Conservation (phyloP, 75 land plant species). For the Picea sitchensis region DNA sequence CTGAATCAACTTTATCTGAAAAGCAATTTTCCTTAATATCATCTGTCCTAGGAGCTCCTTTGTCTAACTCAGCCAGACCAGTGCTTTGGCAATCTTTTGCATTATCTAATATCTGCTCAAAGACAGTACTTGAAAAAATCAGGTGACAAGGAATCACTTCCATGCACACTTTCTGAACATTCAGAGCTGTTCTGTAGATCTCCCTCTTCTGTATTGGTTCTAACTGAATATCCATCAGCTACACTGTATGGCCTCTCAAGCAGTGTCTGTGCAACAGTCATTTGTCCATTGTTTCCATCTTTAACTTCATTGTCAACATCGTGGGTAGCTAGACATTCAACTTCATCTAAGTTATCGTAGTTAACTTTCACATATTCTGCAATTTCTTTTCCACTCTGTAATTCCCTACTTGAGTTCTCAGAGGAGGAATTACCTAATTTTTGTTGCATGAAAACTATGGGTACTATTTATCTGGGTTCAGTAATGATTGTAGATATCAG, state of each 20-base stretch:
- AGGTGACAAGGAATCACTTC: slow-evolving; percentile 3
- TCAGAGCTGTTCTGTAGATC: neutral
- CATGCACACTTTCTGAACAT: slow-evolving; percentile 2
- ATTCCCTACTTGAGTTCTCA: neutral
- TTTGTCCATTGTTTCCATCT: neutral
- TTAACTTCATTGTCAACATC: neutral
- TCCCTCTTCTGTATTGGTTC: slow-evolving; percentile 4
- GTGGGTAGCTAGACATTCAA: no score
- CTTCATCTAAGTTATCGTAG: neutral
- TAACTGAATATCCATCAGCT: neutral
- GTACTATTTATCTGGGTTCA: no score
- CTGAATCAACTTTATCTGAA: neutral
- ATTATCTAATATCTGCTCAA: neutral
- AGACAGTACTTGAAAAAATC: neutral
- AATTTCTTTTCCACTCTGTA: neutral
- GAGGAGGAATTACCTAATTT: neutral
- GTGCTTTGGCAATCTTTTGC: neutral
- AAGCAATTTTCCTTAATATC: neutral
- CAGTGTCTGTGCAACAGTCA: neutral
- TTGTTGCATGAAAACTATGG: no score
- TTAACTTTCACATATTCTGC: neutral
- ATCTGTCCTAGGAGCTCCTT: neutral
- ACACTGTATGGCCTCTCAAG: neutral
- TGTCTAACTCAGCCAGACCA: neutral
- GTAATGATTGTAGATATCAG: no score